These are phyloP conservation scores for Kernera saxatilis DNA, from an alignment of 345 rosid species.

Conservation along the genomic window DNA sequence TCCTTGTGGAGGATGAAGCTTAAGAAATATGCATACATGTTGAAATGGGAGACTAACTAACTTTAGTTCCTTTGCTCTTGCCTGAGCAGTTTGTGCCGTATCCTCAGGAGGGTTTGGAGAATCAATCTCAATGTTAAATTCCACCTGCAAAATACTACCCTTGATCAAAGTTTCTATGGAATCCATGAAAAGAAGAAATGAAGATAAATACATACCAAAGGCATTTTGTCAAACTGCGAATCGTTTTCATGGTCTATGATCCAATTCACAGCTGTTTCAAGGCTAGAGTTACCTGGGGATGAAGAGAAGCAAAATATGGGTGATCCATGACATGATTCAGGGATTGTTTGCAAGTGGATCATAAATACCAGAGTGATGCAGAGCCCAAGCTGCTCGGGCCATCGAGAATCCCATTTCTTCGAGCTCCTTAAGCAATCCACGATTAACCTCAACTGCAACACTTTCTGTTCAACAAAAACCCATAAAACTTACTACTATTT, in stretches of 20 bases:
- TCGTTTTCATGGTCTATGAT: conserved; percentile 69
- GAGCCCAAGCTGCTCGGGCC: conserved; percentile 55
- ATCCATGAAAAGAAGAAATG: background rate
- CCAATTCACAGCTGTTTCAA: conserved; percentile 78
- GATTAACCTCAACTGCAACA: conserved; percentile 46
- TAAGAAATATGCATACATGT: conserved; percentile 13
- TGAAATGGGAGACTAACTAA: conserved; percentile 25
- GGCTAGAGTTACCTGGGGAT: conserved; percentile 49
- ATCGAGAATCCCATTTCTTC: conserved; percentile 65
- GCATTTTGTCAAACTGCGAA: conserved; percentile 55
- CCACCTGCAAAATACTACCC: conserved; percentile 37
- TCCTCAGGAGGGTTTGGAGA: conserved; percentile 40
- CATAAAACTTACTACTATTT: background rate
- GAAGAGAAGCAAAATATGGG: background rate
- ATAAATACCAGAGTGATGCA: conserved; percentile 59
- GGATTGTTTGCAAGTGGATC: background rate
- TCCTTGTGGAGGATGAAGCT: background rate
- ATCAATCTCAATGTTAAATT: conserved; percentile 58
- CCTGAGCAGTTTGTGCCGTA: conserved; percentile 40
- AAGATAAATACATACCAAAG: conserved; percentile 46
- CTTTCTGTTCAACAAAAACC: conserved; percentile 24
- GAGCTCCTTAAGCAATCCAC: conserved; percentile 50
- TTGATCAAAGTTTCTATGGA: background rate
- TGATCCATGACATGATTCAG: background rate
- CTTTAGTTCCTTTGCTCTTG: conserved; percentile 53